phyloP scores from a whole-genome alignment of 768 basidiomycete genomes.

The Tulasnella sp. region DNA sequence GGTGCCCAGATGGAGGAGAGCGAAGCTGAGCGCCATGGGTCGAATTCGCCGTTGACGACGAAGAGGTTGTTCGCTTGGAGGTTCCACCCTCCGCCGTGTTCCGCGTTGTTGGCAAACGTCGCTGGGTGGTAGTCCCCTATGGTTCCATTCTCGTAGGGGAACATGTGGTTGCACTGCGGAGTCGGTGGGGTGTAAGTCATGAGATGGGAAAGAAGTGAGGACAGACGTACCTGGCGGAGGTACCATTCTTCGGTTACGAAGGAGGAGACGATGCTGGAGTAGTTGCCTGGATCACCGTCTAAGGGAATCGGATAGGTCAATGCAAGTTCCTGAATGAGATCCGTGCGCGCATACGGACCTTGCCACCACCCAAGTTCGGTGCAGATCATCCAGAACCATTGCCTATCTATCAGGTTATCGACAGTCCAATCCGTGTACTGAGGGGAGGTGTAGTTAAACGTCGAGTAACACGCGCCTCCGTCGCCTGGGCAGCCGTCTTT shows the following conservation, averaged over 20 bases:
- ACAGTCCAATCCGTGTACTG: neutral
- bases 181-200: neutral
- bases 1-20: constrained; percentile 6
- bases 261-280: constrained; percentile 8
- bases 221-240: neutral
- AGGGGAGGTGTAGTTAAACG: neutral
- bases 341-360: neutral
- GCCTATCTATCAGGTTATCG: neutral
- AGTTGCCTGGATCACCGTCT: constrained; percentile 7
- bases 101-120: neutral
- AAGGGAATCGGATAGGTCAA: neutral
- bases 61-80: neutral
- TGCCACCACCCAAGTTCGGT: constrained; percentile 1
- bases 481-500: neutral
- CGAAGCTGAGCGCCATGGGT: constrained; percentile 13
- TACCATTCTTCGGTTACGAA: neutral
- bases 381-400: constrained; percentile 9
- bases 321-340: neutral
- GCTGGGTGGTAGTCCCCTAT: neutral
- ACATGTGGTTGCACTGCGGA: constrained; percentile 10
- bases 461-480: constrained; percentile 5
- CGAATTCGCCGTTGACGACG: constrained; percentile 11
- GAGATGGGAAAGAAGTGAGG: neutral
- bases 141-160: constrained; percentile 4
- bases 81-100: constrained; percentile 8